Evolutionary conservation across 2,329 filamentous ascomycete species (phyloP), one percentile per base, ranked within the genome.

Genomic region (Pyrenochaeta sp.): DNA sequence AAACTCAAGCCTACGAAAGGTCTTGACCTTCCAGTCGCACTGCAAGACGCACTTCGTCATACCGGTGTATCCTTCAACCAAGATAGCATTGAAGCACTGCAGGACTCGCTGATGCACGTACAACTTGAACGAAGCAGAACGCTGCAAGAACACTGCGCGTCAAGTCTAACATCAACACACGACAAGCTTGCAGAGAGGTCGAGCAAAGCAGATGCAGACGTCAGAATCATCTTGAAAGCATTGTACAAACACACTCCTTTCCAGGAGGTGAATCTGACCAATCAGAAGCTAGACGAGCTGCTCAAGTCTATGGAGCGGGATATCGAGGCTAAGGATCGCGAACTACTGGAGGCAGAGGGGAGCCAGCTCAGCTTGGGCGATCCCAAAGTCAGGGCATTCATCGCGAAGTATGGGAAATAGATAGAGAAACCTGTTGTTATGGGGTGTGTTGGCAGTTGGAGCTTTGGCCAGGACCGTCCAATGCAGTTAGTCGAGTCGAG

Each of bases 241-340:
- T 49, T 77, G 20, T 74, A 71, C 48, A 61, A 62, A n/a, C 65
- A 74, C 28, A 67, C 64, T 4, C 54, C 60, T 11, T 72, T 65
- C 44, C 50, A 58, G 29, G 43, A 55, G 17, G 56, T 70, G 21
- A 49, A 52, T 29, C 41, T 71, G 41, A 55, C 51, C 1, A 48
- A 64, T 30, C 27, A 53, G 9, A 53, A 51, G 22, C 28, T 69
- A 26, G 65, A 73, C 20, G 54, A 50, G 4, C 55, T 61, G 17
- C 14, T 77, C 41, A 67, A 67, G 18, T 48, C 47, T 10, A 56
- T 76, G 47, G 73, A 75, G 44, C 44, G 44, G 21, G 58, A 67
- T 17, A 66, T 75, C 23, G 68, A 73, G 46, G 53, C 55, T 4
- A 56, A 72, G 14, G 71, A 72, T 14, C 54, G 64, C n/a, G 58